Base-by-base conservation (phyloP, 352 stramenopile species). In the Nothophytophthora sp. region DNA sequence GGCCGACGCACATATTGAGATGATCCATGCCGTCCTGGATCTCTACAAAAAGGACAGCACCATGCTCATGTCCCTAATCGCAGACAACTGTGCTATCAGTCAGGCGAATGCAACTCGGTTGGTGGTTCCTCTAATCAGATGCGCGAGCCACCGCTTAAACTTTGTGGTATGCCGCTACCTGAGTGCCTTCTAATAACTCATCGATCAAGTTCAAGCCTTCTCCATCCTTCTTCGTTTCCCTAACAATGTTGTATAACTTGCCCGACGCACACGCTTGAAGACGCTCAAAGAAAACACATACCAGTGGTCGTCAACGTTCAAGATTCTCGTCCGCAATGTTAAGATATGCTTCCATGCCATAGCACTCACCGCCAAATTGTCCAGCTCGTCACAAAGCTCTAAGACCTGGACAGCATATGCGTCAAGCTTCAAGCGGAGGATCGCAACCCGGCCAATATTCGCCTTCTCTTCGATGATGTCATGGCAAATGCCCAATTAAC, bases 91-190 rank as follows among this genome's bases (percentile, higher is more conserved):
- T 12, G 25, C 39, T 0, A 57, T 38, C 7, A 57, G 43, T 29
- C 39, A 35, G 8, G 16, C 49, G 0, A 45, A 44, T 20, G 30
- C 30, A 4, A 57, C 15, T 29, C 34, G 42, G 5, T 16, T 59
- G 6, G 20, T 3, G 0, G 18, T 47, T 1, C 25, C 40, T 29
- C 41, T 42, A 2, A 24, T 57, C 15, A 38, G 39, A 1, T 57
- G 49, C 3, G 40, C 38, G 7, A 43, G 23, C 12, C 39, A 56
- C 12, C 28, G 49, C 2, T 37, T 56, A 16, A 56, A 56, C 16
- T 12, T 44, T 0, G 39, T 11, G 4, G 39, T 45, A 3, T 44
- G 28, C 15, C 33, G 28, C 0, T 57, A 28, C 8, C 13, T 50
- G 0, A 8, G 23, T 6, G 22, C 40, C 2, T 49, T 32, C 10